Evolutionary conservation across 1,139 yeast genomes (phyloP), one percentile per base, ranked within the genome.

Genomic region (Pichia sp.): DNA sequence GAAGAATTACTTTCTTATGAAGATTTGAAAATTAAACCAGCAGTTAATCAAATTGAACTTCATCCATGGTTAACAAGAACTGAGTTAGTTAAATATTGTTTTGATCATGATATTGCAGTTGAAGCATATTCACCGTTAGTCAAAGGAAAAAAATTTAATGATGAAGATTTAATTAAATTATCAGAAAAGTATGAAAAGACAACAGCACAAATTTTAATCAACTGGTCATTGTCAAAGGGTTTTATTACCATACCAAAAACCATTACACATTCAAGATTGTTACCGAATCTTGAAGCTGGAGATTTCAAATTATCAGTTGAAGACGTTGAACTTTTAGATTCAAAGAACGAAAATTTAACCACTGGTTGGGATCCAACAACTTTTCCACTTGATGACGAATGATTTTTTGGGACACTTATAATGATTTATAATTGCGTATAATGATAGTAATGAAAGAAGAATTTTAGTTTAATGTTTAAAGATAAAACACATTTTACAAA

Each of bases 161-260:
- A 82, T 59, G 79, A 82, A 6, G 75, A 71, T 46, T 61, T 83
- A 52, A 60, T 67, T 44, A 66, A 53, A 22, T 55, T 76, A 44
- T 75, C 76, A 36, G 56, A 68, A 46, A 71, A 71, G 58, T 71
- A 74, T 52, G 60, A 62, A 14, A 69, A 68, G 47, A 58, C 73
- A 2, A 68, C 74, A 4, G 79, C 75, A 34, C 77, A 77, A 57
- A 67, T 76, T 27, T 62, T 77, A 52, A 58, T 76, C 41, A 67
- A 71, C 49, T 79, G 82, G 81, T 66, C 74, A 3, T 63, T 67
- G 39, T 70, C 71, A 56, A 77, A 78, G 59, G 87, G 87, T 0
- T 80, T 77, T 61, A 73, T 85, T 43, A 83, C 83, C 9, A 71
- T 87, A 56, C 91, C 85, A 31, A 87, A 86, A 67, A 75, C 89